Conservation (phyloP, 768 basidiomycete species). For the Amanita pallidorosea region DNA sequence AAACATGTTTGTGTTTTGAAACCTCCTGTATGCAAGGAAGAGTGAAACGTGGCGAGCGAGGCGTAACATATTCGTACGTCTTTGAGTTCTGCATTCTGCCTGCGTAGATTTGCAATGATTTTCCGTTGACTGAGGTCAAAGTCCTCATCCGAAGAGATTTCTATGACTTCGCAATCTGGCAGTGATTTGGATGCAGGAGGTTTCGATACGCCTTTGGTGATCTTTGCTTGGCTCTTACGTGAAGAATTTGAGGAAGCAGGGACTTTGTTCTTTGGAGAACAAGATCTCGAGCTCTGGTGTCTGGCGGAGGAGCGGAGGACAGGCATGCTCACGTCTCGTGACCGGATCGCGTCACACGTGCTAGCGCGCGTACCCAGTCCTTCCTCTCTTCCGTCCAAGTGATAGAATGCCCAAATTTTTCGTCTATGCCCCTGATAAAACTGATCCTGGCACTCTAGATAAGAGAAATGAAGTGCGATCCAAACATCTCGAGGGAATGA, state of each 20-base stretch:
- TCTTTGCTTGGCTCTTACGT: conserved; percentile 3
- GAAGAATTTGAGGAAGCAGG: not conserved
- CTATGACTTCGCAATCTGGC: conserved; percentile 29
- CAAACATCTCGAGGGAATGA: conserved; percentile 30
- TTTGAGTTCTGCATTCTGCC: conserved; percentile 30
- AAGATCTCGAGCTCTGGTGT: not conserved
- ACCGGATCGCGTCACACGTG: conserved; percentile 30
- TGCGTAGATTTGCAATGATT: conserved; percentile 22
- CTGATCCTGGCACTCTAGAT: conserved; percentile 20
- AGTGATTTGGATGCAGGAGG: conserved; percentile 9
- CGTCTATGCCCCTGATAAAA: conserved; percentile 46
- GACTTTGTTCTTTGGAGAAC: not conserved
- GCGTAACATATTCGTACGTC: conserved; percentile 23
- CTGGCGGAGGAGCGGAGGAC: not conserved
- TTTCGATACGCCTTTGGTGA: conserved; percentile 11
- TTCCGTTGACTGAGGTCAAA: conserved; percentile 11
- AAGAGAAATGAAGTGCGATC: conserved; percentile 35
- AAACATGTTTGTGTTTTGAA: conserved; percentile 18
- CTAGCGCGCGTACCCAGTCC: no score
- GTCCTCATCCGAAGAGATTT: conserved; percentile 52
- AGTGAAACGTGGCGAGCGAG: not conserved
- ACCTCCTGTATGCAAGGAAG: conserved; percentile 18
- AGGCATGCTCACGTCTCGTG: not conserved
- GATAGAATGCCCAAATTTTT: conserved; percentile 25
- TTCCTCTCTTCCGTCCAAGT: not conserved